phyloP scores from a whole-genome alignment of 2,329 filamentous ascomycete species.

The Fusarium nodosum region DNA sequence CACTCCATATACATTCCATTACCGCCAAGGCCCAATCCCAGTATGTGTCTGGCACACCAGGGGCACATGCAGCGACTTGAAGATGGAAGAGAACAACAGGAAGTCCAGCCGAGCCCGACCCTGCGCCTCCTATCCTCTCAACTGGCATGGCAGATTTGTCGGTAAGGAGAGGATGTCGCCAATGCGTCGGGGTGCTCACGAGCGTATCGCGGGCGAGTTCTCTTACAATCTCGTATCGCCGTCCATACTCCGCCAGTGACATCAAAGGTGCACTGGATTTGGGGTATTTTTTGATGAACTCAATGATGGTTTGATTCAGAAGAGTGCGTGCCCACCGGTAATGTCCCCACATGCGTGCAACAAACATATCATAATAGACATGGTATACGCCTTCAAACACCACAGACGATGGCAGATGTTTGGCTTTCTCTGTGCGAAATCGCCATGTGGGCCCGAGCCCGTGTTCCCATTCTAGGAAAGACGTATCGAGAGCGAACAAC shows the following conservation, averaged over 20 bases:
- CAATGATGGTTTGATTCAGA: constrained; percentile 64
- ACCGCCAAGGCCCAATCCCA: constrained; percentile 62
- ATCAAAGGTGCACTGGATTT: constrained; percentile 54
- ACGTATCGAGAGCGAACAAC: constrained; percentile 57
- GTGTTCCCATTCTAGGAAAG: constrained; percentile 58
- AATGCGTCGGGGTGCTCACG: constrained; percentile 63
- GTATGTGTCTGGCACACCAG: constrained; percentile 58
- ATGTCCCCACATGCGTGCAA: constrained; percentile 69
- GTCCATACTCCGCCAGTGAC: constrained; percentile 49
- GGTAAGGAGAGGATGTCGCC: constrained; percentile 63
- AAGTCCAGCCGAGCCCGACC: constrained; percentile 63
- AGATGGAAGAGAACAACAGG: constrained; percentile 65
- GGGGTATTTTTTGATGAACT: constrained; percentile 57
- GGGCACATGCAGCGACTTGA: constrained; percentile 62
- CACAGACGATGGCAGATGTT: constrained; percentile 56
- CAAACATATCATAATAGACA: constrained; percentile 66
- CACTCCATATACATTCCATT: constrained; percentile 64
- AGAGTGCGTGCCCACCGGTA: constrained; percentile 71
- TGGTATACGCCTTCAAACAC: constrained; percentile 69
- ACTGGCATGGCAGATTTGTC: constrained; percentile 55
- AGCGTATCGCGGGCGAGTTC: constrained; percentile 61
- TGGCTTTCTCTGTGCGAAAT: constrained; percentile 53
- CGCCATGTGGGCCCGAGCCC: constrained; percentile 55
- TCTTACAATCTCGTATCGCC: constrained; percentile 54
- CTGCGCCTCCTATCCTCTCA: constrained; percentile 56